Conservation (phyloP, 2,329 filamentous ascomycete genomes). For the Talaromyces sp. region DNA sequence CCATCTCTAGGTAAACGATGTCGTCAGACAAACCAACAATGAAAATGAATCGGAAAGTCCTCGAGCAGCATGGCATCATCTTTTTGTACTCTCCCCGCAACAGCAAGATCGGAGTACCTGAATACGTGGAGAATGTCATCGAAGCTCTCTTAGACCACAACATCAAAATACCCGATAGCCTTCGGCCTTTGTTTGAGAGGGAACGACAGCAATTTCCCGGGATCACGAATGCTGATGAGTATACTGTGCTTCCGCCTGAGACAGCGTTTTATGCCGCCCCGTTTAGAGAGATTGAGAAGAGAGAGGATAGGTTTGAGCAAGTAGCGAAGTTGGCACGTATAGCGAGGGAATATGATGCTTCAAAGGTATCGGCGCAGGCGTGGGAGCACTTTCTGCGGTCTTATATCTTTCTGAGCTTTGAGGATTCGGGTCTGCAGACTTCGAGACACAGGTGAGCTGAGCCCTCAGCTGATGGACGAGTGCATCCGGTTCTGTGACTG, state of each 20-base stretch:
- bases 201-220: not conserved
- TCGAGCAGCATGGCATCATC: slow-evolving; percentile 1
- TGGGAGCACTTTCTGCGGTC: slow-evolving; percentile 6
- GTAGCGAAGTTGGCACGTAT: not conserved
- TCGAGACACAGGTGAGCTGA: not conserved
- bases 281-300: not conserved
- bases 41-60: not conserved
- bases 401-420: slow-evolving; percentile 4
- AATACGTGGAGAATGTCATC: not conserved
- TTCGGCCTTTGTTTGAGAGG: not conserved
- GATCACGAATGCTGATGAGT: not conserved
- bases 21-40: not conserved
- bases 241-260: not conserved
- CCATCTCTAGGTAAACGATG: too few relatives aligned
- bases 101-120: not conserved
- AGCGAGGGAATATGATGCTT: not conserved
- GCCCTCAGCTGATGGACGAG: not conserved
- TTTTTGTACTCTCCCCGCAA: slow-evolving; percentile 1
- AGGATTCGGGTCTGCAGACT: not conserved
- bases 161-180: not conserved
- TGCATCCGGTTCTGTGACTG: not conserved
- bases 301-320: not conserved
- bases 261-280: not conserved
- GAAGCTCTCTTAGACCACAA: slow-evolving; percentile 5
- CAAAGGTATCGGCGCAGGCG: not conserved